phyloP scores from a whole-genome alignment of 768 basidiomycete genomes.

The Trametes elegans region DNA sequence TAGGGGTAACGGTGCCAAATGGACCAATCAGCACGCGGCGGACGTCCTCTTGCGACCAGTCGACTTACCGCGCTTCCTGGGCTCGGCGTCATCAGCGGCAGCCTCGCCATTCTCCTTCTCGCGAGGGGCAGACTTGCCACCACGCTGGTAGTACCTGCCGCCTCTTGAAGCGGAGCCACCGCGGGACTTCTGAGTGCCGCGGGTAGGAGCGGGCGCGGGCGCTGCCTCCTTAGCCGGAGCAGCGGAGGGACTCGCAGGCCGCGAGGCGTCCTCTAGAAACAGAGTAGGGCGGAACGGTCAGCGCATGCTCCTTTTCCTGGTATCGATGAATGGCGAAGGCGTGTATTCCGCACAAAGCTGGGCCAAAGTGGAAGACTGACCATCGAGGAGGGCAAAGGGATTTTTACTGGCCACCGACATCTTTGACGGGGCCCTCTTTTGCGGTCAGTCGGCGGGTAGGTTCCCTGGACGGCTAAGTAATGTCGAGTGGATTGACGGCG shows the following conservation, averaged over 20 bases:
- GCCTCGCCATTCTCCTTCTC: conserved; percentile 35
- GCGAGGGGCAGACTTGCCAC: conserved; percentile 46
- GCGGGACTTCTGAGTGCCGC: conserved; percentile 43
- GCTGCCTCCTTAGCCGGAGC: conserved; percentile 31
- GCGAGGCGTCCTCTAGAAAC: conserved; percentile 43
- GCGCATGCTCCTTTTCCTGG: conserved; percentile 1
- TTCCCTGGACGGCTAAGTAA: conserved; percentile 21
- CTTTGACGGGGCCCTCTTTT: conserved; percentile 62
- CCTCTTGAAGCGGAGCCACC: conserved; percentile 62
- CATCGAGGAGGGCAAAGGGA: conserved; percentile 80
- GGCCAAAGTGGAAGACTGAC: conserved; percentile 39
- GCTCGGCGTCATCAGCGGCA: conserved; percentile 38
- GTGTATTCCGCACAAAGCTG: not conserved
- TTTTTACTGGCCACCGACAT: conserved; percentile 93
- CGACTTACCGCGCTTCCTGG: conserved; percentile 25
- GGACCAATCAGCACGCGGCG: not conserved
- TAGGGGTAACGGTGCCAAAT: not conserved
- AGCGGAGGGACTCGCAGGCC: conserved; percentile 37
- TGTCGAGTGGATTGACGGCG: conserved; percentile 21
- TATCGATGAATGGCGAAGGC: not conserved
- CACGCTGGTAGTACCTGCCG: conserved; percentile 69
- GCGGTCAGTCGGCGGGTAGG: conserved; percentile 29
- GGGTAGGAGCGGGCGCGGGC: conserved; percentile 35
- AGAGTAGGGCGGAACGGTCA: not conserved
- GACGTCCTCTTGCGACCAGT: not conserved